phyloP scores from a whole-genome alignment of 768 basidiomycete species.

The Austroboletus festivus region DNA sequence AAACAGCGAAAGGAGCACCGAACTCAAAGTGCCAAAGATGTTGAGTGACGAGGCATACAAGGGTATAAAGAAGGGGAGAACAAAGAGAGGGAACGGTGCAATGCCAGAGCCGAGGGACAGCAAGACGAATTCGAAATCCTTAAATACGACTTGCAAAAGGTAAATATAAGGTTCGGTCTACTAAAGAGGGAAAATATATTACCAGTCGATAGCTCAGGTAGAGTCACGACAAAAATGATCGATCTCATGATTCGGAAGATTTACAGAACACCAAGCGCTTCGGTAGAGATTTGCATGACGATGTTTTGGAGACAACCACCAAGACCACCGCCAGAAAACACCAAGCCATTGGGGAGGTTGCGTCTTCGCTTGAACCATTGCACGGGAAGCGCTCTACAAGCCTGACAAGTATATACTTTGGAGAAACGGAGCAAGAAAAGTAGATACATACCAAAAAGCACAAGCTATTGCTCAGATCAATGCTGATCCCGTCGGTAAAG shows the following conservation, averaged over 20 bases:
- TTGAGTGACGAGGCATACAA: constrained; percentile 31
- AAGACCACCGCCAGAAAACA: constrained; percentile 32
- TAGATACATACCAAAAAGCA: constrained; percentile 21
- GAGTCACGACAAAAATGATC: constrained; percentile 22
- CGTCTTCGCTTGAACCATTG: constrained; percentile 35
- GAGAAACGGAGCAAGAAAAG: neutral
- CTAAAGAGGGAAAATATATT: neutral
- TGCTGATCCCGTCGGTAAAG: constrained; percentile 29
- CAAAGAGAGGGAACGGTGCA: constrained; percentile 36
- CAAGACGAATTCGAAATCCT: constrained; percentile 25
- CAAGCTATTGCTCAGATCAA: constrained; percentile 29
- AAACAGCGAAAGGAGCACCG: constrained; percentile 33
- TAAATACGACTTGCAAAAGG: constrained; percentile 27
- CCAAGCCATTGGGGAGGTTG: constrained; percentile 35
- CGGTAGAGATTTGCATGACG: constrained; percentile 25
- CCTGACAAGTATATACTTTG: constrained; percentile 6
- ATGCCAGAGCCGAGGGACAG: constrained; percentile 34
- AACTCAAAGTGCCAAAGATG: constrained; percentile 21
- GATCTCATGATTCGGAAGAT: constrained; percentile 33
- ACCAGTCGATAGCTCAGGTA: constrained; percentile 34
- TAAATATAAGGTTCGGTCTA: neutral
- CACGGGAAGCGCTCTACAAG: constrained; percentile 32
- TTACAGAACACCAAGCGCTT: constrained; percentile 28
- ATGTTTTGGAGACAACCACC: constrained; percentile 33
- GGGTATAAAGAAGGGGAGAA: constrained; percentile 37